phyloP scores from a whole-genome alignment of 1,284 basidiomycete genomes.

The Blastosporella zonata region DNA sequence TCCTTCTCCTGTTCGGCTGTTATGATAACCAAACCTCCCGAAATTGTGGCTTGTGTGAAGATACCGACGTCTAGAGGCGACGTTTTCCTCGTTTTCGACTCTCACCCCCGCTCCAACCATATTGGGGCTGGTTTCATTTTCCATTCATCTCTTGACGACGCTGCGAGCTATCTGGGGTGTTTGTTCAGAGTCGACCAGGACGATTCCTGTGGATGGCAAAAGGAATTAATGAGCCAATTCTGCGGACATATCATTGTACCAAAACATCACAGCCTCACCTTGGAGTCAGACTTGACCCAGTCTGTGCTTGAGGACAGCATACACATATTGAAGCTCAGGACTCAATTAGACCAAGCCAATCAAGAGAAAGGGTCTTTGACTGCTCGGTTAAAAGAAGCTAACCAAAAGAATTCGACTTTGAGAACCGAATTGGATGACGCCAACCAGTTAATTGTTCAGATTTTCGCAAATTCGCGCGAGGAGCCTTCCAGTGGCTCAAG shows the following conservation, averaged over 20 bases:
- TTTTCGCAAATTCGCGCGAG: not conserved
- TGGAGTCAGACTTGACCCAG: constrained; percentile 24
- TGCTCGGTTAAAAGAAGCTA: constrained; percentile 28
- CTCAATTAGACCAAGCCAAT: constrained; percentile 24
- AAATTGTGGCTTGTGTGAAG: constrained; percentile 58
- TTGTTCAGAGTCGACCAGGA: constrained; percentile 49
- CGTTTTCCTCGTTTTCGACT: constrained; percentile 61
- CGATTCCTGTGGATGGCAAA: constrained; percentile 54
- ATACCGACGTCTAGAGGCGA: constrained; percentile 32
- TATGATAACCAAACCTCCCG: constrained; percentile 67
- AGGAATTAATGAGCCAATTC: constrained; percentile 56
- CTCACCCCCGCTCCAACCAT: constrained; percentile 58
- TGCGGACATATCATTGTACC: constrained; percentile 53
- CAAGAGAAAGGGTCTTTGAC: constrained; percentile 28
- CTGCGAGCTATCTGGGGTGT: constrained; percentile 43
- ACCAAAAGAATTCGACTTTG: constrained; percentile 1
- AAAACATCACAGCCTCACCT: constrained; percentile 15
- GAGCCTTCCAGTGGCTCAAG: not conserved
- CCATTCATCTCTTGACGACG: constrained; percentile 36
- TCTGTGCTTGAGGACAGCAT: constrained; percentile 47
- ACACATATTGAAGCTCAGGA: constrained; percentile 37
- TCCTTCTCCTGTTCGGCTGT: constrained; percentile 33
- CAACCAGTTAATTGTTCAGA: no score
- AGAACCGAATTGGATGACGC: no score
- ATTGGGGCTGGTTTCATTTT: constrained; percentile 59